A percentile compares a stretch with the other conserved stretches of the same genome.
These are phyloP conservation scores for Plectosphaerella plurivora DNA, from an alignment of 2,329 filamentous ascomycete species.

Conservation along the genomic window DNA sequence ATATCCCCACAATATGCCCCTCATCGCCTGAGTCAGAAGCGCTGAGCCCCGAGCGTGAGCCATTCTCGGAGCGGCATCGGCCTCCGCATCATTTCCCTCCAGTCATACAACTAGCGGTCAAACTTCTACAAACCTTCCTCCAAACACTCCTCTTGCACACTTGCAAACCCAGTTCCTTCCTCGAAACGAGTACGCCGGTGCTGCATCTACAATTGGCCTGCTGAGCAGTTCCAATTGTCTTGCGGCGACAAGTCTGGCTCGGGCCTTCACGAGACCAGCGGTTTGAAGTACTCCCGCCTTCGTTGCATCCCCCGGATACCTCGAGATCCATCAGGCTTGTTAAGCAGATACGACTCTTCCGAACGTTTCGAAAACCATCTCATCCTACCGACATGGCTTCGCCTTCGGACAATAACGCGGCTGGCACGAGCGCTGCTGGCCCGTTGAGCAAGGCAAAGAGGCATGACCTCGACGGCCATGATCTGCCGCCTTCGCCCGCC, in stretches of 20 bases:
- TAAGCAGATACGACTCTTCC: conserved; percentile 13
- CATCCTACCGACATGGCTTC: conserved; percentile 5
- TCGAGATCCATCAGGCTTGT: no score
- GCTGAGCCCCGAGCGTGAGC: neutral
- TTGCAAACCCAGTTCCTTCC: neutral
- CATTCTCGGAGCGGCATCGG: conserved; percentile 1
- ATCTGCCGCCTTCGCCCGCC: conserved; percentile 85
- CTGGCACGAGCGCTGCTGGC: neutral
- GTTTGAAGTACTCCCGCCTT: conserved; percentile 7
- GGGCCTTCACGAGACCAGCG: conserved; percentile 11
- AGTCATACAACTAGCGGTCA: neutral
- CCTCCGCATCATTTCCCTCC: neutral
- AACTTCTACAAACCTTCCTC: neutral
- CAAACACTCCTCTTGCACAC: no score
- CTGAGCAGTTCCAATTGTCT: conserved; percentile 12
- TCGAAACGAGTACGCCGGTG: conserved; percentile 13
- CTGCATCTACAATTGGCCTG: conserved; percentile 12
- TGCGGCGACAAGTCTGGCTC: conserved; percentile 15
- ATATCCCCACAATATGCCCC: no score
- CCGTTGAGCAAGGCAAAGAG: conserved; percentile 39
- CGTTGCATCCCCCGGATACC: neutral
- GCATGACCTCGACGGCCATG: conserved; percentile 76
- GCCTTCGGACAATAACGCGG: conserved; percentile 7
- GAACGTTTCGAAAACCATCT: neutral
- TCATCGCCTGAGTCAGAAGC: neutral